A percentile compares a stretch with the other conserved stretches of the same genome.
These are phyloP conservation scores for Panus rudis DNA, from an alignment of 768 basidiomycete species.

Conservation along the genomic window DNA sequence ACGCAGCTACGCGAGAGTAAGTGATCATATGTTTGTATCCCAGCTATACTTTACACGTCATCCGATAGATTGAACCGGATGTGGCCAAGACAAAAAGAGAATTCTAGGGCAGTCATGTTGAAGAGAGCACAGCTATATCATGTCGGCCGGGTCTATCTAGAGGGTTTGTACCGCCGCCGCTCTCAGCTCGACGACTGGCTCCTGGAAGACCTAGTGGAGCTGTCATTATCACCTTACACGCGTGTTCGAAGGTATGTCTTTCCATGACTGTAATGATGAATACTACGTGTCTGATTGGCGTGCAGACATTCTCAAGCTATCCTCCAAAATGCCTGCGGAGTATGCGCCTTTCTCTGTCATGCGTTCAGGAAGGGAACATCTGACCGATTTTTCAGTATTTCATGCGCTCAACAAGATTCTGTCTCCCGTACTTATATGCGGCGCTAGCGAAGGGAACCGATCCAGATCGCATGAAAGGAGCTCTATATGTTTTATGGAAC, in stretches of 20 bases:
- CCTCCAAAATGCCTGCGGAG: constrained; percentile 55
- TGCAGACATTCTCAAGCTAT: constrained; percentile 62
- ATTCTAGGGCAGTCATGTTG: constrained; percentile 65
- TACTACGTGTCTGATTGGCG: background rate
- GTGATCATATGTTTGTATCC: background rate
- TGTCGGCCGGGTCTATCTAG: constrained; percentile 68
- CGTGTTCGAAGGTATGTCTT: constrained; percentile 58
- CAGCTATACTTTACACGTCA: constrained; percentile 3
- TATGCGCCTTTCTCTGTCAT: constrained; percentile 31
- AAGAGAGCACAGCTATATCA: constrained; percentile 79
- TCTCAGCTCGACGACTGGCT: constrained; percentile 69
- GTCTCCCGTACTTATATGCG: constrained; percentile 52
- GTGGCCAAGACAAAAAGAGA: constrained; percentile 68
- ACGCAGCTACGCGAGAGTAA: constrained; percentile 47
- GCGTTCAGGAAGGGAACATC: too few species aligned
- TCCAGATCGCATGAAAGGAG: constrained; percentile 94
- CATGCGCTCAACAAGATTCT: constrained; percentile 61
- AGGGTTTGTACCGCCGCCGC: constrained; percentile 66
- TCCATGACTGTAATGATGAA: background rate
- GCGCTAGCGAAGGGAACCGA: constrained; percentile 69
- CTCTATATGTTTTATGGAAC: constrained; percentile 72
- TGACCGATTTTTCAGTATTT: constrained; percentile 42
- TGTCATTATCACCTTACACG: constrained; percentile 77
- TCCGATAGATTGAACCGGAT: constrained; percentile 50
- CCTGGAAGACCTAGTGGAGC: constrained; percentile 58